Percentiles rank a stretch among this genome's conserved stretches.
Evolutionary conservation across 1,284 basidiomycete genomes (phyloP).

Genomic region (Naganishia cerealis): DNA sequence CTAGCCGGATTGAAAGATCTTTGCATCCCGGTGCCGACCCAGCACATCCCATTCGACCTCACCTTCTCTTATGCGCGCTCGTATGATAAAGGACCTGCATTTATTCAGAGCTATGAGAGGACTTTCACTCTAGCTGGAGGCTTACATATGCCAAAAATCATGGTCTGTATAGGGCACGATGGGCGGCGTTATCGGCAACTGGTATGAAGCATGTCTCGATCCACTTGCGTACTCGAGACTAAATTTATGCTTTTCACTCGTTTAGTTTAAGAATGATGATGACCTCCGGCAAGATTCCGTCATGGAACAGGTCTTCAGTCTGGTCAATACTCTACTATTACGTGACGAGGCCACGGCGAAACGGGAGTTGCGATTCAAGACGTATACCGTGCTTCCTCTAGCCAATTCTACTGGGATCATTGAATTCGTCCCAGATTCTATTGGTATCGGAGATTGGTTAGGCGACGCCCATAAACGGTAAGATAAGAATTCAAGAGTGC

Average conservation of each 20-base stretch:
- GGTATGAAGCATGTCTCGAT: conserved; percentile 57
- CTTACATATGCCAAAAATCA: conserved; percentile 79
- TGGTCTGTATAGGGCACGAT: conserved; percentile 67
- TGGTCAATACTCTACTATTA: conserved; percentile 77
- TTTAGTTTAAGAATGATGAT: conserved; percentile 87
- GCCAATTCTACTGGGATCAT: conserved; percentile 78
- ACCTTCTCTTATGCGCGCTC: conserved; percentile 63
- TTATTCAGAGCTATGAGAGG: conserved; percentile 65
- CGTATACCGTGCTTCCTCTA: conserved; percentile 86
- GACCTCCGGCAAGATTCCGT: conserved; percentile 96
- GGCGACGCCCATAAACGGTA: conserved; percentile 64
- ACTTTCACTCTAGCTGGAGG: conserved; percentile 74
- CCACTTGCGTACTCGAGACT: background rate
- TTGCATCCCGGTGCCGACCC: conserved; percentile 79
- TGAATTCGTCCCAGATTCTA: conserved; percentile 85
- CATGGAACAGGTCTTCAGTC: conserved; percentile 95
- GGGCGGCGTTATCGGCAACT: conserved; percentile 75
- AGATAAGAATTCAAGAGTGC: conserved; percentile 33
- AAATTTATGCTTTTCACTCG: conserved; percentile 4
- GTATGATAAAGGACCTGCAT: conserved; percentile 58
- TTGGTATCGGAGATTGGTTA: conserved; percentile 68
- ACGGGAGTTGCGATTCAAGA: conserved; percentile 72
- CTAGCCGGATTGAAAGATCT: conserved; percentile 57
- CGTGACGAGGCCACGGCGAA: conserved; percentile 73
- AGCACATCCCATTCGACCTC: conserved; percentile 68